A percentile compares a stretch with the other conserved stretches of the same genome.
These are phyloP conservation scores for Dothiorella sarmentorum DNA, from an alignment of 2,329 filamentous ascomycete genomes.

Conservation along the genomic window DNA sequence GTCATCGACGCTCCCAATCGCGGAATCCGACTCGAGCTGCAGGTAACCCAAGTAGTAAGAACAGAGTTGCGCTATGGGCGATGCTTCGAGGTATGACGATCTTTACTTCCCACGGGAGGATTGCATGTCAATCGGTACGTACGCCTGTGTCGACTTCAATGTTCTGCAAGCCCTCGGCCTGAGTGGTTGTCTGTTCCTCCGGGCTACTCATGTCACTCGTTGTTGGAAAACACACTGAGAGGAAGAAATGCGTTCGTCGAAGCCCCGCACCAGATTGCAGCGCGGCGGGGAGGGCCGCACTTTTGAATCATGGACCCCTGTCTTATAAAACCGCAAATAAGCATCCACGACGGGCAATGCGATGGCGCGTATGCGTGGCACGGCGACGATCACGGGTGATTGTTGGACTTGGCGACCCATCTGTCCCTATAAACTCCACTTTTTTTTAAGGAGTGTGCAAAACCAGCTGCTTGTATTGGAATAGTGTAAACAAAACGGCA, in stretches of 20 bases:
- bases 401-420: not conserved
- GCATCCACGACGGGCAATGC: not conserved
- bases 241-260: not conserved
- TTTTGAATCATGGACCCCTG: not conserved
- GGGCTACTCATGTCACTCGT: not conserved
- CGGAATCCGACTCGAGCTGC: not conserved
- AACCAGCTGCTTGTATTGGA: no score
- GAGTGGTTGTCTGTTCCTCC: not conserved
- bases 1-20: not conserved
- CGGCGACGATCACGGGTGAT: not conserved
- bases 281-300: not conserved
- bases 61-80: no score
- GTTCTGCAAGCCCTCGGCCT: not conserved
- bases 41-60: no score
- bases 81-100: no score
- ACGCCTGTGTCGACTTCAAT: not conserved
- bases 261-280: not conserved
- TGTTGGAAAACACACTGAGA: not conserved
- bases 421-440: not conserved
- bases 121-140: no score
- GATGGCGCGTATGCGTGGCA: not conserved
- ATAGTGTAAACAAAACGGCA: no score
- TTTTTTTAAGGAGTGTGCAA: no score
- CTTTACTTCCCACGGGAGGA: no score
- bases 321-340: not conserved